phyloP scores from a whole-genome alignment of 208 protist genomes.

The Trypanosoma grayi region DNA sequence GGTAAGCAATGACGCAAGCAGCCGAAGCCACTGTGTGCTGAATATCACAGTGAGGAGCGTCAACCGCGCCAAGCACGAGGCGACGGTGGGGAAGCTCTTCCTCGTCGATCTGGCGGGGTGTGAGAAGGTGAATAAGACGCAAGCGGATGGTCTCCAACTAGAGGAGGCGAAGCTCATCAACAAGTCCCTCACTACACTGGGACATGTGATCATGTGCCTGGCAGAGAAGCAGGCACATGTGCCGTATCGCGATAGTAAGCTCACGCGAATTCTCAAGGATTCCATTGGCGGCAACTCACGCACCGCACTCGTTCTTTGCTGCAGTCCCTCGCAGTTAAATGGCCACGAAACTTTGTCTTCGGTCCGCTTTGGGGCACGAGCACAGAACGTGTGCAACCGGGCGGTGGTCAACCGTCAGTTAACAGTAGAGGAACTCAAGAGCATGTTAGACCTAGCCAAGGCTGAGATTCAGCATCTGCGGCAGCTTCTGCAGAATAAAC shows the following conservation, averaged over 20 bases:
- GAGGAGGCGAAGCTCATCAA: slow-evolving; percentile 94
- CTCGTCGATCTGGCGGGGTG: slow-evolving; percentile 90
- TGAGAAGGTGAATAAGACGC: slow-evolving; percentile 87
- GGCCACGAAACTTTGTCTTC: slow-evolving; percentile 88
- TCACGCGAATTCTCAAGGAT: slow-evolving; percentile 87
- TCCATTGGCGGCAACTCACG: slow-evolving; percentile 88
- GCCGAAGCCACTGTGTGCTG: slow-evolving; percentile 85
- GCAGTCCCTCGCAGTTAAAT: slow-evolving; percentile 76
- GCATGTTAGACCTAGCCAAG: slow-evolving; percentile 65
- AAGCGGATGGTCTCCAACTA: slow-evolving; percentile 72
- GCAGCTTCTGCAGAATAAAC: not conserved
- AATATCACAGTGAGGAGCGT: slow-evolving; percentile 78
- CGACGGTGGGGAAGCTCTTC: slow-evolving; percentile 84
- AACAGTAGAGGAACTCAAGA: slow-evolving; percentile 70
- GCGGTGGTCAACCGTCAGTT: slow-evolving; percentile 78
- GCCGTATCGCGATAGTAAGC: slow-evolving; percentile 87
- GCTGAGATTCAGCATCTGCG: slow-evolving; percentile 55
- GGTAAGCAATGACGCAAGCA: slow-evolving; percentile 82
- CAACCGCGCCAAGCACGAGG: slow-evolving; percentile 44
- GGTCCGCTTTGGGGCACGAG: slow-evolving; percentile 81
- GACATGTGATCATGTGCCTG: slow-evolving; percentile 81
- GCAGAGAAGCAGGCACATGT: slow-evolving; percentile 68
- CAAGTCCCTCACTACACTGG: slow-evolving; percentile 84
- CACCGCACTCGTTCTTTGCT: slow-evolving; percentile 89
- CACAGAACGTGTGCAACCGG: slow-evolving; percentile 83